phyloP scores from a whole-genome alignment of 2,329 filamentous ascomycete species.

The Davidsoniella virescens region DNA sequence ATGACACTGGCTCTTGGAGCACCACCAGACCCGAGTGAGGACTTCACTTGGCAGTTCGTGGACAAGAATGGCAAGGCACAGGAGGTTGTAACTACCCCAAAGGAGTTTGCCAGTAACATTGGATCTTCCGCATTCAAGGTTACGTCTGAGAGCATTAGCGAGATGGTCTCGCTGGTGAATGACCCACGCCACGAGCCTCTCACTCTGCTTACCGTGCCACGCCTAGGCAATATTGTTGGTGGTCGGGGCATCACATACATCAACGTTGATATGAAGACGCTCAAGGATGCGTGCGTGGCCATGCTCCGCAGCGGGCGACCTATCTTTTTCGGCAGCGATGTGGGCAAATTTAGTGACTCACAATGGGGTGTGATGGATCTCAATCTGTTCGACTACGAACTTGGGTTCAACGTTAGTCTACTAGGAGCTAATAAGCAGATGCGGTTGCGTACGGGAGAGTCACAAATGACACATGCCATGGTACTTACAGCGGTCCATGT shows the following conservation, averaged over 20 bases:
- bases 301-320: slow-evolving; percentile 68
- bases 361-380: slow-evolving; percentile 64
- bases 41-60: slow-evolving; percentile 69
- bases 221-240: slow-evolving; percentile 68
- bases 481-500: slow-evolving; percentile 75
- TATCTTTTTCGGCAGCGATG: slow-evolving; percentile 79
- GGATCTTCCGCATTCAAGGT: slow-evolving; percentile 18
- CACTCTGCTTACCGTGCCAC: slow-evolving; percentile 56
- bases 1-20: slow-evolving; percentile 71
- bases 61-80: slow-evolving; percentile 51
- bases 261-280: slow-evolving; percentile 57
- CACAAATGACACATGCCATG: slow-evolving; percentile 84
- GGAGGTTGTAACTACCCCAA: slow-evolving; percentile 47
- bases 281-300: slow-evolving; percentile 57
- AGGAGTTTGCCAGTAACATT: slow-evolving; percentile 55
- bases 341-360: slow-evolving; percentile 63
- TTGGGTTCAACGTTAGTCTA: slow-evolving; percentile 66
- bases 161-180: slow-evolving; percentile 68
- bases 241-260: slow-evolving; percentile 64
- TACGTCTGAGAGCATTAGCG: slow-evolving; percentile 42
- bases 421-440: slow-evolving; percentile 63
- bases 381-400: slow-evolving; percentile 57
- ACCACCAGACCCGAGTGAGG: slow-evolving; percentile 49
- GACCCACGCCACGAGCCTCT: slow-evolving; percentile 66
- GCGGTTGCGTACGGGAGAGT: slow-evolving; percentile 57